Conservation (phyloP, 2,329 filamentous ascomycete genomes). For the Fusarium burgessii region DNA sequence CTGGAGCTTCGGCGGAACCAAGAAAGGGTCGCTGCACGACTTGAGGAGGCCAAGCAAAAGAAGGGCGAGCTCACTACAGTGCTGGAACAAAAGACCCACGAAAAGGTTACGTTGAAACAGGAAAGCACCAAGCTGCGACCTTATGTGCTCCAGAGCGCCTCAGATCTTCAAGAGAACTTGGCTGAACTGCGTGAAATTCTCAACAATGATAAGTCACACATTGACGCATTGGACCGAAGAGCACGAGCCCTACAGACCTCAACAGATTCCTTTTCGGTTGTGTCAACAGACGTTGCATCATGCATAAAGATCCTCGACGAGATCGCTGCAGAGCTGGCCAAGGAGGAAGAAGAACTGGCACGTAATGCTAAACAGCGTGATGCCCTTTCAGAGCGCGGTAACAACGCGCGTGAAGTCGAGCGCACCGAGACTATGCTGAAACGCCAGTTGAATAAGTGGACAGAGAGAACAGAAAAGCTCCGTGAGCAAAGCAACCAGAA, state of each 20-base stretch:
- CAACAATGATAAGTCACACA: slow-evolving; percentile 81
- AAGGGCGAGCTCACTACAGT: slow-evolving; percentile 80
- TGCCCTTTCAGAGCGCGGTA: slow-evolving; percentile 86
- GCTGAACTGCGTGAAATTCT: slow-evolving; percentile 85
- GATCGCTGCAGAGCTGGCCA: slow-evolving; percentile 83
- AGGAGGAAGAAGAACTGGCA: slow-evolving; percentile 90
- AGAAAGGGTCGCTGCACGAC: slow-evolving; percentile 82
- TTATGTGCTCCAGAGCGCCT: slow-evolving; percentile 91
- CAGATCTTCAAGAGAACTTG: slow-evolving; percentile 82
- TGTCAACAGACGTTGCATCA: slow-evolving; percentile 84
- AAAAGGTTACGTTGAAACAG: slow-evolving; percentile 78
- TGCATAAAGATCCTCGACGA: slow-evolving; percentile 93
- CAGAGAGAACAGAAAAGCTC: slow-evolving; percentile 86
- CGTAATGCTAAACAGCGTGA: slow-evolving; percentile 86
- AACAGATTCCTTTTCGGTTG: slow-evolving; percentile 87
- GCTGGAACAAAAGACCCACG: slow-evolving; percentile 78
- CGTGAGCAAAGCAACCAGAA: slow-evolving; percentile 84
- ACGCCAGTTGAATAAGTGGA: slow-evolving; percentile 86
- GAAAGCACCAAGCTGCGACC: slow-evolving; percentile 91
- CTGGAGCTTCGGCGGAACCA: slow-evolving; percentile 85
- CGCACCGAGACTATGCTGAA: slow-evolving; percentile 85
- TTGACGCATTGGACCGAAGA: slow-evolving; percentile 87
- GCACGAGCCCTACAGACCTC: slow-evolving; percentile 93
- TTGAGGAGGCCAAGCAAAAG: slow-evolving; percentile 85
- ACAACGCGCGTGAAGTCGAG: slow-evolving; percentile 92